A percentile compares a stretch with the other conserved stretches of the same genome.
phyloP scores from a whole-genome alignment of 306 rosid species.

The Quercus bicolor region DNA sequence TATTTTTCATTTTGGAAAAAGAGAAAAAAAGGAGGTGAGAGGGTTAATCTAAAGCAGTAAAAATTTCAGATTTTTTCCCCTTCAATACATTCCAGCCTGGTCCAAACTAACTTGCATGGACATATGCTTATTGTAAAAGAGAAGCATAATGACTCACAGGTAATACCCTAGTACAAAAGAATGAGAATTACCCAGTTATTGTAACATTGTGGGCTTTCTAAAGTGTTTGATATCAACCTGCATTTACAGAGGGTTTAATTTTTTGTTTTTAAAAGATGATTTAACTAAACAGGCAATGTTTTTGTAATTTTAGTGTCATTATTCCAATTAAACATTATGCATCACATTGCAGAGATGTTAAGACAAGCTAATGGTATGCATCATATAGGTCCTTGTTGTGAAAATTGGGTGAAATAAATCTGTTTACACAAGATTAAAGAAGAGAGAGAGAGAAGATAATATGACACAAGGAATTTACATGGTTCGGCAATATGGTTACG shows the following conservation, averaged over 20 bases:
- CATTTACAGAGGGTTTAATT: slow-evolving; percentile 4
- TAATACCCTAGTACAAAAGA: not conserved
- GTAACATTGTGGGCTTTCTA: slow-evolving; percentile 51
- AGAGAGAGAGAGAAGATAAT: too few relatives aligned
- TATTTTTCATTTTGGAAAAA: too few relatives aligned
- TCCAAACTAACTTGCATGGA: not conserved
- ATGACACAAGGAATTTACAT: too few relatives aligned
- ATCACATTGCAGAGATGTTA: not conserved
- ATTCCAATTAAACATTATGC: not conserved
- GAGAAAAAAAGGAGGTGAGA: too few relatives aligned
- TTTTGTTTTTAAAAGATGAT: not conserved
- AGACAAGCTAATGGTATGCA: not conserved
- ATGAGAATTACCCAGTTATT: slow-evolving; percentile 58
- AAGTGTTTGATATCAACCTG: slow-evolving; percentile 58
- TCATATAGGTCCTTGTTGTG: not conserved
- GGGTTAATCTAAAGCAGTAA: too few relatives aligned
- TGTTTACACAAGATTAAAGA: too few relatives aligned
- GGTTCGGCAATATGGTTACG: too few relatives aligned
- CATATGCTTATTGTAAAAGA: not conserved
- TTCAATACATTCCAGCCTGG: too few relatives aligned
- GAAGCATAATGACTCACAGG: not conserved
- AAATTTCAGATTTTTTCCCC: too few relatives aligned
- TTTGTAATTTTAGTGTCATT: too few relatives aligned
- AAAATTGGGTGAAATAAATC: too few relatives aligned
- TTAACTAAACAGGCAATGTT: slow-evolving; percentile 12